Evolutionary conservation across 768 basidiomycete species (phyloP), one percentile per base, ranked within the genome.

Genomic region (Tricholoma bakamatsutake): DNA sequence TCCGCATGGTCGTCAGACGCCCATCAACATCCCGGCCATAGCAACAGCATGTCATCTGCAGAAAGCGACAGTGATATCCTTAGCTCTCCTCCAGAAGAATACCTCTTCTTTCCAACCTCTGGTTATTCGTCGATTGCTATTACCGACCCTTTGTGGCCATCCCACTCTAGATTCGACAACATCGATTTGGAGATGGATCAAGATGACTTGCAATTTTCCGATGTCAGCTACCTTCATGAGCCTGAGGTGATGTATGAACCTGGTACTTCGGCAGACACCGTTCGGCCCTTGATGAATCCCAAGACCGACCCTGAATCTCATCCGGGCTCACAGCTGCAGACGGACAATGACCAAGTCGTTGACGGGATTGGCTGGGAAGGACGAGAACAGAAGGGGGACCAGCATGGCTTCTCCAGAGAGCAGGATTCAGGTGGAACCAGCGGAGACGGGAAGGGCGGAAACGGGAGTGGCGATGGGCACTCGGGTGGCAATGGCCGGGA

Each of bases 191-290:
- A 59, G 3, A 46, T 43, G 35, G 11, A 43, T 21, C 43, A 56
- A 40, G 9, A 49, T 21, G 46, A 48, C 13, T 46, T 55, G 5
- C 35, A 59, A 24, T 58, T 62, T 51, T 56, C 59, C 13, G 58
- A 62, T 49, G 24, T 53, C 27, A 52, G 57, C 27, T 33, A 59
- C 28, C 40, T 62, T 15, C 59, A 47, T 18, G 66, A 62, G 31
- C 54, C 59, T 6, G 61, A 51, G 21, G 62, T 69, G 18, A 64
- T 63, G 24, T 68, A 74, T 45, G 66, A 76, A 57, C 72, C 78
- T n/a, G 72, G 75, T n/a, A 75, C 76, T 12, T 77, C 80, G 30
- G 70, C 69, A 27, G 78, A 71, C 42, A 79, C 77, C 24, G 73
- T 78, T 53, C 68, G 76, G 18, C 67, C 67, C 34, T 62, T 67